Evolutionary conservation across 352 stramenopile genomes (phyloP), one percentile per base, ranked within the genome.

Genomic region (Peronospora tabacina): DNA sequence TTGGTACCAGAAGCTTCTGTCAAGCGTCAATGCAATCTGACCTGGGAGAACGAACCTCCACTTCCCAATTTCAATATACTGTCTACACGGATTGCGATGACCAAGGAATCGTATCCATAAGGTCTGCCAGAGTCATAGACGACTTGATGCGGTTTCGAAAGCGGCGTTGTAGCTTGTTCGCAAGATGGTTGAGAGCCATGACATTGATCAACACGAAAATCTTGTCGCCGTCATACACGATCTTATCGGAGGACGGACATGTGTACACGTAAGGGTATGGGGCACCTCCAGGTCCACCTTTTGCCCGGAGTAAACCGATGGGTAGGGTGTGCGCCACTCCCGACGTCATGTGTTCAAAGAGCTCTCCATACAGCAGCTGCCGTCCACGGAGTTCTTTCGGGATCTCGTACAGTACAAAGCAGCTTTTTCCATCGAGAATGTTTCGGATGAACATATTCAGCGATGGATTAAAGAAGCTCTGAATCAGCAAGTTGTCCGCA

Each of bases 381-480:
- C 52, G 60, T 0, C 57, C 50, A 10, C 78, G 73, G 49, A 81
- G 69, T n/a, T 70, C 39, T 40, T 75, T 70, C 0, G 82, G 82
- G 4, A 93, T 34, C 19, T 87, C 66, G 50, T 91, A 93, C 2
- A 90, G 64, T 54, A 87, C 86, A 41, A 93, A 93, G 33, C 82
- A 90, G 57, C 78, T 88, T 44, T 85, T 88, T 20, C 82, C 82
- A 49, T 91, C 78, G 7, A 93, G 61, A 51, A 90, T 88, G 49
- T 84, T 82, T 10, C 75, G 74, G 19, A 93, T 82, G 24, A 93
- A 91, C 44, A 66, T 60, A 52, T 93, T 90, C n/a, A 93, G 57
- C 13, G 79, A 90, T 30, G 79, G 75, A 35, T 93, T 90, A 61
- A 90, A 91, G 52, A 90, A 93, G 50, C 78, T 91, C 52, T 93